Conservation (phyloP, 352 stramenopile genomes). For the Pythium monospermum region DNA sequence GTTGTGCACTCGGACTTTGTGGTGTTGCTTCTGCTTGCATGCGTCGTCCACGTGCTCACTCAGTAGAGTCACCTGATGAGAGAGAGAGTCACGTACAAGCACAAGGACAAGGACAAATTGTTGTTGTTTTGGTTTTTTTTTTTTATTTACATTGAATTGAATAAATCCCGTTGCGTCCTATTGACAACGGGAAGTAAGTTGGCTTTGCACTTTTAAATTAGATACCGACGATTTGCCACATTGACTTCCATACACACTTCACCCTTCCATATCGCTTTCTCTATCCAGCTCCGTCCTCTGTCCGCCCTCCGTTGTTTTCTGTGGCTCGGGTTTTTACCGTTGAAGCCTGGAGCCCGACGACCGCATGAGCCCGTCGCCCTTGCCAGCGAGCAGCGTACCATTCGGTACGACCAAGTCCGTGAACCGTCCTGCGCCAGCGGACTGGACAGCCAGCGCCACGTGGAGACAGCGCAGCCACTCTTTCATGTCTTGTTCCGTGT, state of each 20-base stretch:
- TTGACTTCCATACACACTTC: neutral
- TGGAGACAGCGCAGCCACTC: slow-evolving; percentile 78
- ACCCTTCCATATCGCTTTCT: neutral
- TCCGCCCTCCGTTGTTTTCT: neutral
- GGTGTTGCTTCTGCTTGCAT: slow-evolving; percentile 12
- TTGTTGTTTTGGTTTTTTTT: neutral
- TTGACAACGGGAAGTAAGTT: too few relatives aligned
- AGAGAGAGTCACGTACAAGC: too few relatives aligned
- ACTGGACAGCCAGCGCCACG: slow-evolving; percentile 57
- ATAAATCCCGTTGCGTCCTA: too few relatives aligned
- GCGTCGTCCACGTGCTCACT: slow-evolving; percentile 5
- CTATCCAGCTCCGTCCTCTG: neutral
- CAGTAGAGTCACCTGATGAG: too few relatives aligned
- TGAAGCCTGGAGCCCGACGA: slow-evolving; percentile 39
- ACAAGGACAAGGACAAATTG: too few relatives aligned
- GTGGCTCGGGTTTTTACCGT: too few relatives aligned
- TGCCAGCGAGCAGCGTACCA: slow-evolving; percentile 55
- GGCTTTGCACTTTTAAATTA: too few relatives aligned
- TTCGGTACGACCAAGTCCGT: slow-evolving; percentile 68
- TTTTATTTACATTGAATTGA: slow-evolving; percentile 7
- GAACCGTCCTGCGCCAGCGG: slow-evolving; percentile 44
- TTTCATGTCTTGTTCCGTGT: slow-evolving; percentile 82
- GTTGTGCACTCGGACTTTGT: slow-evolving; percentile 23
- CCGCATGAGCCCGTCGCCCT: slow-evolving; percentile 43
- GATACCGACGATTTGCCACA: too few relatives aligned